Conservation (phyloP, 208 protist species). For the Acanthamoeba triangularis region DNA sequence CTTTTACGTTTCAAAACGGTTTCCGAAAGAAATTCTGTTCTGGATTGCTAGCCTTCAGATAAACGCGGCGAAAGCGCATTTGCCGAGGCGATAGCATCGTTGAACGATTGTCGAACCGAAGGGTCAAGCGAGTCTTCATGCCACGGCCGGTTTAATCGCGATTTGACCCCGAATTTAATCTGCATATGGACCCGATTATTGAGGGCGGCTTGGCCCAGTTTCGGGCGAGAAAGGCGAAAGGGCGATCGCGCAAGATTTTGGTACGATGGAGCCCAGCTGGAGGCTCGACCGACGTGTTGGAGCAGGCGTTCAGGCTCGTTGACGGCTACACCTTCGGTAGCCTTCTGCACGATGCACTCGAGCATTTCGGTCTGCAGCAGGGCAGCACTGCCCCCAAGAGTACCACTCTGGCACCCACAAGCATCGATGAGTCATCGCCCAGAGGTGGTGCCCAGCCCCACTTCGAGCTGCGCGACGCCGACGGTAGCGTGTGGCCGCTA, state of each 20-base stretch:
- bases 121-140: too few relatives aligned
- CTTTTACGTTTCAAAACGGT: too few relatives aligned
- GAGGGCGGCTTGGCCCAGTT: not conserved
- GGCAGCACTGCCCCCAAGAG: not conserved
- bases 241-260: not conserved
- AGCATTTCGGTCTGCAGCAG: not conserved
- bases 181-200: not conserved
- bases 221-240: not conserved
- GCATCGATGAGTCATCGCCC: not conserved
- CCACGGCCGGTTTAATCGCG: not conserved
- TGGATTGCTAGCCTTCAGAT: too few relatives aligned
- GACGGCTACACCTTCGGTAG: not conserved
- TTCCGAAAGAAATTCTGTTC: too few relatives aligned
- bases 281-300: not conserved
- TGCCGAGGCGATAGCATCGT: too few relatives aligned
- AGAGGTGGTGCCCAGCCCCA: not conserved
- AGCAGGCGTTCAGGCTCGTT: conserved; percentile 40
- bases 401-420: not conserved
- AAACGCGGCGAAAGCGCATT: too few relatives aligned
- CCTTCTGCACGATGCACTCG: not conserved
- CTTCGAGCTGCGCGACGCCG: conserved; percentile 3
- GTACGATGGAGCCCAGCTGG: not conserved
- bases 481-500: conserved; percentile 18
- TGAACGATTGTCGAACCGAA: too few relatives aligned
- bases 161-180: not conserved